Evolutionary conservation across 768 basidiomycete genomes (phyloP).

Genomic region (Coprinellus aureogranulatus): DNA sequence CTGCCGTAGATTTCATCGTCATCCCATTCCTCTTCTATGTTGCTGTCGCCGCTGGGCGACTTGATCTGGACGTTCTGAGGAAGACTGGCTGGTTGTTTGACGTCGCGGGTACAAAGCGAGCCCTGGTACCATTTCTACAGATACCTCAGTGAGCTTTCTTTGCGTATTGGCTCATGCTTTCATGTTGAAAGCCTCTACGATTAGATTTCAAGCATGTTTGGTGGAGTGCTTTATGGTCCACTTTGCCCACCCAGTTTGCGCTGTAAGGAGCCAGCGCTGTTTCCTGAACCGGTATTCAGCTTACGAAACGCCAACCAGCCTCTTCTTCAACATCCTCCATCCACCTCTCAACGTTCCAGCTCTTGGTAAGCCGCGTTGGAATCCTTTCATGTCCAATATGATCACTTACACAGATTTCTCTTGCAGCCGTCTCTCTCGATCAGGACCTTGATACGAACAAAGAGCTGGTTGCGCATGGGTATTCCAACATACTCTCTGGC

Average conservation of each 20-base stretch:
- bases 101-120: conserved; percentile 40
- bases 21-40: conserved; percentile 87
- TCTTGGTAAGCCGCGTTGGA: conserved; percentile 51
- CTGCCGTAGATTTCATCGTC: conserved; percentile 61
- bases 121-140: conserved; percentile 86
- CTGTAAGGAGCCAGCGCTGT: conserved; percentile 47
- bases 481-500: conserved; percentile 85
- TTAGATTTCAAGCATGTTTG: conserved; percentile 62
- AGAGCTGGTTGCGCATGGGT: conserved; percentile 90
- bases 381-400: neutral
- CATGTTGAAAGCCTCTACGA: no score
- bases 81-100: conserved; percentile 85
- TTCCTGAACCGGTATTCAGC: neutral
- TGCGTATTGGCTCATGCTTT: neutral
- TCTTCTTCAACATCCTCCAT: conserved; percentile 85
- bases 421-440: conserved; percentile 77
- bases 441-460: conserved; percentile 88
- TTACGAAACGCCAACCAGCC: conserved; percentile 29
- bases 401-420: neutral
- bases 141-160: conserved; percentile 56
- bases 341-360: conserved; percentile 89
- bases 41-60: conserved; percentile 59
- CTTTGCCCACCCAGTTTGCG: conserved; percentile 92
- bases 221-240: conserved; percentile 70
- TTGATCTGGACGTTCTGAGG: conserved; percentile 62